phyloP scores from a whole-genome alignment of 805 yeast genomes.

The Barnettozyma sp. region DNA sequence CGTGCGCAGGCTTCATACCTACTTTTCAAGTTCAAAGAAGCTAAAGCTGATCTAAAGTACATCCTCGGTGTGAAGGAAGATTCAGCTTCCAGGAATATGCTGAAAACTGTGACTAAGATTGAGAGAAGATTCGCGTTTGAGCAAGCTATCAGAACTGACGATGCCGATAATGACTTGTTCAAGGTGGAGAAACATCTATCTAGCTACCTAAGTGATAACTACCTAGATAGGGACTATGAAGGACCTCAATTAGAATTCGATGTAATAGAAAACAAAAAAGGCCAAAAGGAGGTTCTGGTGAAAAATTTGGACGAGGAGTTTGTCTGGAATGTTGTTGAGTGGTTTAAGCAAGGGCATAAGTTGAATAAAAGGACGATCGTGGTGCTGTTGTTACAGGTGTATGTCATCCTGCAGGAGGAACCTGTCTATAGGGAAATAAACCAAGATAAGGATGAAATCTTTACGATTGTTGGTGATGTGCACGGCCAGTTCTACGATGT shows the following conservation, averaged over 20 bases:
- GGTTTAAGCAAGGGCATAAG: conserved; percentile 67
- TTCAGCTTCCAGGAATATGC: conserved; percentile 52
- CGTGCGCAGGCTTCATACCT: conserved; percentile 80
- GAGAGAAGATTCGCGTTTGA: conserved; percentile 75
- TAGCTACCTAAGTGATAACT: conserved; percentile 9
- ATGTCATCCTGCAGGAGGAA: conserved; percentile 57
- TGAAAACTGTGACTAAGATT: conserved; percentile 55
- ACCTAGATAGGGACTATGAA: conserved; percentile 49
- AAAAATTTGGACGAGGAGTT: conserved; percentile 43
- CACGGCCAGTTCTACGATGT: conserved; percentile 96
- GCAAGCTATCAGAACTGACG: conserved; percentile 76
- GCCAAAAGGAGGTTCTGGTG: conserved; percentile 9
- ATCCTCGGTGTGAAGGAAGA: conserved; percentile 59
- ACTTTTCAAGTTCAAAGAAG: conserved; percentile 65
- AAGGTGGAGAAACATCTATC: conserved; percentile 17
- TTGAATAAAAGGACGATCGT: conserved; percentile 79
- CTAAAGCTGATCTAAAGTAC: conserved; percentile 58
- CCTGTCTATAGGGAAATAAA: conserved; percentile 68
- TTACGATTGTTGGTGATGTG: conserved; percentile 94
- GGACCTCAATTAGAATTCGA: conserved; percentile 49
- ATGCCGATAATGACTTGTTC: conserved; percentile 41
- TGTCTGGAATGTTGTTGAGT: conserved; percentile 54
- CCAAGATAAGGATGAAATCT: conserved; percentile 16
- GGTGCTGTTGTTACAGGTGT: conserved; percentile 70
- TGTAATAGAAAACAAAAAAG: conserved; percentile 18